Percentiles rank a stretch among this genome's conserved stretches.
Conservation (phyloP, 2,329 filamentous ascomycete species). For the Chlorencoelia australis region DNA sequence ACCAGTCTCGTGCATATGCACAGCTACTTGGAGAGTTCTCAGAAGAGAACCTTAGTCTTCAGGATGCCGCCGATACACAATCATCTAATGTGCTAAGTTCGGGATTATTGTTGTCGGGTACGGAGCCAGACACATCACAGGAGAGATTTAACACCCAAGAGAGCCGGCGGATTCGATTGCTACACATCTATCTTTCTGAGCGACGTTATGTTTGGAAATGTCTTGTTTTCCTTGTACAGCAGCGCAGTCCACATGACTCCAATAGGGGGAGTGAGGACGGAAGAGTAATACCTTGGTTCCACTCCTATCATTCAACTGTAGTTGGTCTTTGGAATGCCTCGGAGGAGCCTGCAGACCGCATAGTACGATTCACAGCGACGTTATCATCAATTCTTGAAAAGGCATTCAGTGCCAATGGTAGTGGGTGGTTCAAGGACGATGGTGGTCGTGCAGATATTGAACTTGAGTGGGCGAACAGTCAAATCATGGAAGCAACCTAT, state of each 20-base stretch:
- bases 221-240: conserved; percentile 3
- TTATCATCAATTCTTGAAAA: conserved; percentile 39
- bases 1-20: conserved; percentile 66
- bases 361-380: conserved; percentile 35
- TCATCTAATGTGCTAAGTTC: conserved; percentile 45
- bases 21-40: conserved; percentile 65
- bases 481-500: conserved; percentile 63
- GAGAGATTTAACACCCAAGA: conserved; percentile 53
- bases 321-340: conserved; percentile 1
- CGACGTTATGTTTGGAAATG: conserved; percentile 57
- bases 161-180: conserved; percentile 55
- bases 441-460: conserved; percentile 43
- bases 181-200: conserved; percentile 63
- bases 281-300: conserved; percentile 2
- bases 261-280: not conserved
- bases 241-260: not conserved
- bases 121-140: conserved; percentile 34
- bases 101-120: conserved; percentile 25
- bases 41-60: conserved; percentile 68
- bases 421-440: conserved; percentile 35
- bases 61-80: conserved; percentile 59
- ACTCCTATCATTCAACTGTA: not conserved
- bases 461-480: conserved; percentile 49
- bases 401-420: conserved; percentile 28
- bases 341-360: conserved; percentile 8